Conservation (phyloP, 2,329 filamentous ascomycete species). For the Golovinomyces cichoracearum region DNA sequence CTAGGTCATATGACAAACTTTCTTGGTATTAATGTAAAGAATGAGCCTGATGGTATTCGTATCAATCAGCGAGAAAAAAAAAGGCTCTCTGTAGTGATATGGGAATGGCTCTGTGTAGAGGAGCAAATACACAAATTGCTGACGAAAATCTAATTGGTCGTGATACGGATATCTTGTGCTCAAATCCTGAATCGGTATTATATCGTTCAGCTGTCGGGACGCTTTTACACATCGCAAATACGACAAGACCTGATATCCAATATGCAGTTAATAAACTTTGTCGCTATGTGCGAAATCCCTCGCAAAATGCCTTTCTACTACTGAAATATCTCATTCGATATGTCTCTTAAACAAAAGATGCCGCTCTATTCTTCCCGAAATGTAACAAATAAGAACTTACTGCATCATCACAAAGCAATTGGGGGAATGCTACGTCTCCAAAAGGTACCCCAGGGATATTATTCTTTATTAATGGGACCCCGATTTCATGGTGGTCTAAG, state of each 20-base stretch:
- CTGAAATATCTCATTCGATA: neutral
- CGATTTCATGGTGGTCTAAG: neutral
- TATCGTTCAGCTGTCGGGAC: neutral
- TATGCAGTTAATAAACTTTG: neutral
- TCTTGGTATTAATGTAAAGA: neutral
- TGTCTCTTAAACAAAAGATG: neutral
- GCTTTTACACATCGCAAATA: neutral
- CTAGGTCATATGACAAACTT: neutral
- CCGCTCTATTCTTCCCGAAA: neutral
- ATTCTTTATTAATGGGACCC: neutral
- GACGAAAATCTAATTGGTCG: neutral
- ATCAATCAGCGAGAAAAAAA: slow-evolving; percentile 1
- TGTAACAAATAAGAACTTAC: neutral
- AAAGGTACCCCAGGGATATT: neutral
- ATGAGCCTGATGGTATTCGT: neutral
- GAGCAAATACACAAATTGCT: neutral
- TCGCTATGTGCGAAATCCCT: neutral
- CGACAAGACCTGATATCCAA: neutral
- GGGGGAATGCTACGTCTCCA: neutral
- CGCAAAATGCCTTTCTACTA: neutral
- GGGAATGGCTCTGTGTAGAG: neutral
- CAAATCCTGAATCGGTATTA: neutral
- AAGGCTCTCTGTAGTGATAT: neutral
- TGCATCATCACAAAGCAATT: neutral
- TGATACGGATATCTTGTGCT: neutral